Evolutionary conservation across 139 green algal genomes (phyloP).

Genomic region (Coelastrella sp.): DNA sequence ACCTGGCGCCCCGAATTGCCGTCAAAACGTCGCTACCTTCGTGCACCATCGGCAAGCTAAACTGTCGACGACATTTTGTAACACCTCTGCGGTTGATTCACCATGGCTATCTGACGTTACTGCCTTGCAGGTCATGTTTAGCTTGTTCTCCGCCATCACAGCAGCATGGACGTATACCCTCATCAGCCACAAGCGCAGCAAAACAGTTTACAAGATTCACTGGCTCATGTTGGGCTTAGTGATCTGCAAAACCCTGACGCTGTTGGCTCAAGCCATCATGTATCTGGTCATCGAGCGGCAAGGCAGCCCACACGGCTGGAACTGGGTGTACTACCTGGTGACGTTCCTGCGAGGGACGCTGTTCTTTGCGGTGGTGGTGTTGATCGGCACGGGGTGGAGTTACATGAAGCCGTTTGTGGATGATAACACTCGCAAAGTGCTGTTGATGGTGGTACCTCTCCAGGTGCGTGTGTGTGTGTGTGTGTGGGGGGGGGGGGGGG

Average conservation of each 20-base stretch:
- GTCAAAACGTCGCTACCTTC: no score
- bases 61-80: no score
- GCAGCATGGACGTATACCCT: slow-evolving; percentile 77
- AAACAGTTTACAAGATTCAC: slow-evolving; percentile 87
- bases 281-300: slow-evolving; percentile 85
- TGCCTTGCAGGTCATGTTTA: slow-evolving; percentile 85
- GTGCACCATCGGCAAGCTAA: no score
- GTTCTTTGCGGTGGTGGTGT: slow-evolving; percentile 95
- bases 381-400: slow-evolving; percentile 94
- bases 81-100: no score
- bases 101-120: no score
- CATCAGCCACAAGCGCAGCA: not conserved
- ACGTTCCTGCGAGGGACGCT: slow-evolving; percentile 90
- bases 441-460: slow-evolving; percentile 96
- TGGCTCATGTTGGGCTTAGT: slow-evolving; percentile 92
- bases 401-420: slow-evolving; percentile 89
- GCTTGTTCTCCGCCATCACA: slow-evolving; percentile 74
- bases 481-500: no score
- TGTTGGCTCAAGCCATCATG: slow-evolving; percentile 83
- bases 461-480: no score
- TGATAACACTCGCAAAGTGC: slow-evolving; percentile 89
- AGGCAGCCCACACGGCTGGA: slow-evolving; percentile 93
- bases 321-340: slow-evolving; percentile 98
- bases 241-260: slow-evolving; percentile 88
- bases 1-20: no score